Evolutionary conservation across 371 early-diverging fungal genomes (phyloP), one percentile per base, ranked within the genome.

Genomic region (Blakeslea trispora): DNA sequence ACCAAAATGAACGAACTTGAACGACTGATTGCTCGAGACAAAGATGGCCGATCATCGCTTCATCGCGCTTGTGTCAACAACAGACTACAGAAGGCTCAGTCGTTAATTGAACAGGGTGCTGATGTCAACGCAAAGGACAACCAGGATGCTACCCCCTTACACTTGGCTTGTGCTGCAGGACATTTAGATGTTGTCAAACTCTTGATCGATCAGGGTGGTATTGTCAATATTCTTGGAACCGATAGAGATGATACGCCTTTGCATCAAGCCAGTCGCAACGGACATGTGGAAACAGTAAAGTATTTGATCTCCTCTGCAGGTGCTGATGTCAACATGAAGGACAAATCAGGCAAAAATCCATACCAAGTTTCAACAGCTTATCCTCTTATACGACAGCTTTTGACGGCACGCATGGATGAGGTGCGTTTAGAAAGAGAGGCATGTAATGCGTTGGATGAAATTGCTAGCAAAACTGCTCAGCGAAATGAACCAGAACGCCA

Each of bases 231-330:
- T 23, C 40, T 51, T 9, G 63, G 59, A 22, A 57, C 83, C 81
- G 54, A 82, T 68, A 40, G 81, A 63, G 22, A 32, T 14, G 87
- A 88, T 34, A 92, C 93, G 1, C 87, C 92, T 2, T 59, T 94
- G n/a, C 93, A 92, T 54, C 82, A 88, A 53, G 91, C 93, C 1
- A 79, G 88, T 42, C 76, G 80, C 37, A 85, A 87, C 51, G 82
- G 82, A 0, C 66, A 65, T 23, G 31, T 39, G 35, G 81, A 82
- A 17, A 84, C 87, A 2, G 88, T 87, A 0, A 68, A 66, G 14
- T 63, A 77, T 10, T 61, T 91, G 15, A 69, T 90, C n/a, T 4
- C 71, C 73, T 66, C 63, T n/a, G 75, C 79, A 22, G 86, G 86
- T 40, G 91, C 91, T 0, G 84, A 89, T 59, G 74, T 82, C 0